Base-by-base conservation (phyloP, 2,329 filamentous ascomycete genomes). In the Talaromyces sp. region DNA sequence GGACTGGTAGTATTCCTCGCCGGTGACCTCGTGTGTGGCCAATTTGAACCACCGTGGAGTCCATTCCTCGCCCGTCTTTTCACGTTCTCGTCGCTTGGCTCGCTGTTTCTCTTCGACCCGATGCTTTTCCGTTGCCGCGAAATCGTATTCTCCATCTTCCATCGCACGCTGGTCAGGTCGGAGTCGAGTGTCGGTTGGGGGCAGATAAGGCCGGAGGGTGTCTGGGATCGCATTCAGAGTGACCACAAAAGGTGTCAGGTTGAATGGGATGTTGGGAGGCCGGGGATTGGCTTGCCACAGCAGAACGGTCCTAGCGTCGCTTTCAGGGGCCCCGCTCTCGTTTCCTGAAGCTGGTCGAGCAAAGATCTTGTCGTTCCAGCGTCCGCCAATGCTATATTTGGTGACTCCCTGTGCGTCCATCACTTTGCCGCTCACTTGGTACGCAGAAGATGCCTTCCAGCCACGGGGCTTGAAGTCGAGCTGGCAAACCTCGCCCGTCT, bases 331-430 rank as follows among this genome's bases (percentile, higher is more conserved):
- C 27, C 83, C 90, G 26, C 83, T 90, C 73, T 98, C 92, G 71
- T 89, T 97, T 4, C 93, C 95, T 0, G 93, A 93, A 0, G 93
- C 97, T 65, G 93, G 83, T 29, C 95, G 90, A 6, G 93, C 95
- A 72, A 97, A 99, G 61, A 99, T 88, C 76, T 93, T 96, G 71
- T 96, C 95, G 75, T 98, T 98, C 95, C 95, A 99, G 38, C 92
- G 88, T 1, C 95, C 95, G 46, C 93, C 95, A 63, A 99, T 86
- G 72, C 89, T 93, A 84, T 95, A 93, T 57, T 89, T 86, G 9
- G 95, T 90, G 38, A 87, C 85, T n/a, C 92, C 92, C 53, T 86
- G 80, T 4, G 84, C 81, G 69, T 95, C 93, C 56, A 93, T 81
- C 4, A 97, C 89, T 75, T 93, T 95, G 63, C 95, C 95, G 0